phyloP scores from a whole-genome alignment of 2,329 filamentous ascomycete species.

The Sordariomycetes sp. region DNA sequence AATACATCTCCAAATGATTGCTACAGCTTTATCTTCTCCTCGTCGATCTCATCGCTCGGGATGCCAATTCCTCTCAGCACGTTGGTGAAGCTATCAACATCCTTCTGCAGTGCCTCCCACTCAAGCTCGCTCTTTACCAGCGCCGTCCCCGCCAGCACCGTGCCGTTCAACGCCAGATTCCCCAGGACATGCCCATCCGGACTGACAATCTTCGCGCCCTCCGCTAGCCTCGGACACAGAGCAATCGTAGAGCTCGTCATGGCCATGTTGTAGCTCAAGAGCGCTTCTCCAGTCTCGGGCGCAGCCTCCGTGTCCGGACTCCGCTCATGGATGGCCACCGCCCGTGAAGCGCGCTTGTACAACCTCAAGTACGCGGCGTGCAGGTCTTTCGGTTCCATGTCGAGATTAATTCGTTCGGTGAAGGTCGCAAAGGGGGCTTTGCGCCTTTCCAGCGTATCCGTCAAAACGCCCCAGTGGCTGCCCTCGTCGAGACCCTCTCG shows the following conservation, averaged over 20 bases:
- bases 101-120: slow-evolving; percentile 42
- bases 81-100: slow-evolving; percentile 13
- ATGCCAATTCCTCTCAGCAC: slow-evolving; percentile 21
- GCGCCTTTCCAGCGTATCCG: slow-evolving; percentile 22
- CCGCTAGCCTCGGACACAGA: slow-evolving; percentile 42
- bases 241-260: slow-evolving; percentile 46
- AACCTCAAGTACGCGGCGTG: slow-evolving; percentile 34
- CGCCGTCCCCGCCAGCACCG: slow-evolving; percentile 53
- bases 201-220: slow-evolving; percentile 29
- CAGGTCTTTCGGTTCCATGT: slow-evolving; percentile 25
- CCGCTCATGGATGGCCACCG: slow-evolving; percentile 16
- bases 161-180: slow-evolving; percentile 47
- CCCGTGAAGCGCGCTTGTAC: slow-evolving; percentile 33
- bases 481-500: slow-evolving; percentile 33
- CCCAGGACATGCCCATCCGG: slow-evolving; percentile 26
- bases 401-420: slow-evolving; percentile 23
- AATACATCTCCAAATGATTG: too few species aligned
- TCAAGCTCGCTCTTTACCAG: slow-evolving; percentile 50
- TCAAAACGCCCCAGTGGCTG: slow-evolving; percentile 38
- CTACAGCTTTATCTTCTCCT: background rate
- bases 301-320: slow-evolving; percentile 13
- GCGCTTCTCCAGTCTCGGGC: slow-evolving; percentile 29
- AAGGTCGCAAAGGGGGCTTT: slow-evolving; percentile 35
- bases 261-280: slow-evolving; percentile 56
- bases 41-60: slow-evolving; percentile 6